Conservation (phyloP, 2,329 filamentous ascomycete genomes). For the Colletotrichum lentis region DNA sequence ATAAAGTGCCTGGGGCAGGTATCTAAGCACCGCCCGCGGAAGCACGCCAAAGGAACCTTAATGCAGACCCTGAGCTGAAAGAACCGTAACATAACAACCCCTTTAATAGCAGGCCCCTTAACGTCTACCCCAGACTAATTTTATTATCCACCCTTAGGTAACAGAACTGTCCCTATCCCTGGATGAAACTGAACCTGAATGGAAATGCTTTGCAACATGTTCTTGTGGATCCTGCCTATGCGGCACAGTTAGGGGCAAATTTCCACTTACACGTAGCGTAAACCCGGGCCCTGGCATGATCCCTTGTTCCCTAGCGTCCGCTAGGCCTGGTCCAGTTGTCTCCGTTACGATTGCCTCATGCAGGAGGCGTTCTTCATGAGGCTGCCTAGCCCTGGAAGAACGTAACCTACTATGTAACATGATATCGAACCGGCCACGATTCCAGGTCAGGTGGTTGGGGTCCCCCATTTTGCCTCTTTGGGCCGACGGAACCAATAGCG, state of each 20-base stretch:
- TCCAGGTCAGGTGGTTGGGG: neutral
- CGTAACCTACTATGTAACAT: too few relatives aligned
- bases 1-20: neutral
- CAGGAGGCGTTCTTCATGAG: conserved; percentile 3
- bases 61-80: too few relatives aligned
- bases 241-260: neutral
- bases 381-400: neutral
- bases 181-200: neutral
- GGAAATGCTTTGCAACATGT: neutral
- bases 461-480: conserved; percentile 8
- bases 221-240: neutral
- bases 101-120: neutral
- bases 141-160: neutral
- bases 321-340: neutral
- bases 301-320: neutral
- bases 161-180: too few relatives aligned
- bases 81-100: neutral
- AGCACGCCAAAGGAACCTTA: too few relatives aligned
- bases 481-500: conserved; percentile 31
- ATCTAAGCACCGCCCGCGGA: too few relatives aligned
- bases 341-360: neutral
- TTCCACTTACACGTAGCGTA: neutral
- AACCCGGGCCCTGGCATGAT: neutral
- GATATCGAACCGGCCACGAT: neutral
- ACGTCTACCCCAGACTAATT: too few relatives aligned